These are phyloP conservation scores for Sporothrix inflata DNA, from an alignment of 2,329 filamentous ascomycete genomes.

Conservation along the genomic window DNA sequence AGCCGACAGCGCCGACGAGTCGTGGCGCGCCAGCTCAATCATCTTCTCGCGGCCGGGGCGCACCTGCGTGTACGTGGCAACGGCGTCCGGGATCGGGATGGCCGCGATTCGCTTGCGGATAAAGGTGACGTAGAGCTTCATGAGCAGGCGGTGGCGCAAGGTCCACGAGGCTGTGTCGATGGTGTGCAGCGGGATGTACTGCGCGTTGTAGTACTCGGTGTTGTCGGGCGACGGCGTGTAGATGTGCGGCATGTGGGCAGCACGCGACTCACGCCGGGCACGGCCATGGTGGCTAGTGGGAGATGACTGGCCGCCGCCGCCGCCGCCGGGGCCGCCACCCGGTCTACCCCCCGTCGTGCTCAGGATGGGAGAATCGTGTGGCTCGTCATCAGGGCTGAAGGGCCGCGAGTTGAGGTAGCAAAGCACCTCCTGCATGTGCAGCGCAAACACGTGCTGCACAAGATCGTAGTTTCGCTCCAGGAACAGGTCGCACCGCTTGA, in stretches of 20 bases:
- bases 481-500: conserved; percentile 49
- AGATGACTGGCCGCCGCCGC: neutral
- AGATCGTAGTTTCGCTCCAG: conserved; percentile 42
- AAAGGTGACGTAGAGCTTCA: conserved; percentile 55
- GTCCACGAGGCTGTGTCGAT: conserved; percentile 53
- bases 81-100: conserved; percentile 33
- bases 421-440: conserved; percentile 55
- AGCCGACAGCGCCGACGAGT: conserved; percentile 2
- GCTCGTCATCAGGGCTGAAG: conserved; percentile 38
- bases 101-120: conserved; percentile 47
- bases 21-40: neutral
- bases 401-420: conserved; percentile 48
- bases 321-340: neutral
- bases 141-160: conserved; percentile 54
- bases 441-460: conserved; percentile 52
- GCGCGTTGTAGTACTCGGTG: conserved; percentile 25
- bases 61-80: conserved; percentile 19
- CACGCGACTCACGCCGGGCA: conserved; percentile 29
- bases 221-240: conserved; percentile 20
- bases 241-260: neutral
- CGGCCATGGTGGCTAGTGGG: neutral
- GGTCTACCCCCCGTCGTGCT: too few relatives aligned
- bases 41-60: neutral
- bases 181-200: conserved; percentile 44
- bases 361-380: neutral